These are phyloP conservation scores for Hemileccinum rubropunctum DNA, from an alignment of 768 basidiomycete genomes.

Conservation along the genomic window DNA sequence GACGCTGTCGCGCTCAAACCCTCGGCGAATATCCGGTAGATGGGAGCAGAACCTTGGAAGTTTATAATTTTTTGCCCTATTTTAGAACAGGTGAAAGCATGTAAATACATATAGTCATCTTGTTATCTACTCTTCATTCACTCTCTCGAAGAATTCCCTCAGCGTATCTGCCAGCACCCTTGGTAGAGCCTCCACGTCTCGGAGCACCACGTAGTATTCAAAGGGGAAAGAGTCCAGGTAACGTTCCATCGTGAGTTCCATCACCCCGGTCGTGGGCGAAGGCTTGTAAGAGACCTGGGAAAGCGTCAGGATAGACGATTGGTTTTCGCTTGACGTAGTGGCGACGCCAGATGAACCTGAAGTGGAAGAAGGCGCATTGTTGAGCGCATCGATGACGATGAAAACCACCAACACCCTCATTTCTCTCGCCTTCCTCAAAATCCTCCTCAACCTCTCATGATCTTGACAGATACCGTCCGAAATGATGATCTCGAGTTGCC, in stretches of 20 bases:
- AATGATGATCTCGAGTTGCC: slow-evolving; percentile 98
- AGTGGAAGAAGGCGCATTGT: slow-evolving; percentile 37
- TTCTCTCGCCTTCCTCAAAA: slow-evolving; percentile 82
- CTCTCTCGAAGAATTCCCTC: slow-evolving; percentile 87
- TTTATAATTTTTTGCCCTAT: too few species aligned
- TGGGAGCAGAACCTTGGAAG: too few species aligned
- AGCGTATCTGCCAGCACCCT: slow-evolving; percentile 86
- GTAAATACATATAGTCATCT: neutral
- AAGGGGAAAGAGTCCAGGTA: slow-evolving; percentile 98
- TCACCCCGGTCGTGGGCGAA: slow-evolving; percentile 47
- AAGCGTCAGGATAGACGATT: slow-evolving; percentile 89
- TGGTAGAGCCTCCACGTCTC: slow-evolving; percentile 88
- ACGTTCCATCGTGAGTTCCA: slow-evolving; percentile 84
- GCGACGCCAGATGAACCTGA: slow-evolving; percentile 7
- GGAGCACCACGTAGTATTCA: slow-evolving; percentile 93
- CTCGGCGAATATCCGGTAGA: neutral
- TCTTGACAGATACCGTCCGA: slow-evolving; percentile 99
- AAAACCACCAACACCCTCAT: slow-evolving; percentile 95
- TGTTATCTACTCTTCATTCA: slow-evolving; percentile 55
- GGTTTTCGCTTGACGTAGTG: slow-evolving; percentile 24
- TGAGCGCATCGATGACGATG: slow-evolving; percentile 89
- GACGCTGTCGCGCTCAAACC: neutral
- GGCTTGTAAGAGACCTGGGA: slow-evolving; percentile 84
- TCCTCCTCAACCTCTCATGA: slow-evolving; percentile 77
- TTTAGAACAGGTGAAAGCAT: neutral